A percentile compares a stretch with the other conserved stretches of the same genome.
These are phyloP conservation scores for Flaveria ramosissima DNA, from an alignment of 129 eudicot genomes.

Conservation along the genomic window DNA sequence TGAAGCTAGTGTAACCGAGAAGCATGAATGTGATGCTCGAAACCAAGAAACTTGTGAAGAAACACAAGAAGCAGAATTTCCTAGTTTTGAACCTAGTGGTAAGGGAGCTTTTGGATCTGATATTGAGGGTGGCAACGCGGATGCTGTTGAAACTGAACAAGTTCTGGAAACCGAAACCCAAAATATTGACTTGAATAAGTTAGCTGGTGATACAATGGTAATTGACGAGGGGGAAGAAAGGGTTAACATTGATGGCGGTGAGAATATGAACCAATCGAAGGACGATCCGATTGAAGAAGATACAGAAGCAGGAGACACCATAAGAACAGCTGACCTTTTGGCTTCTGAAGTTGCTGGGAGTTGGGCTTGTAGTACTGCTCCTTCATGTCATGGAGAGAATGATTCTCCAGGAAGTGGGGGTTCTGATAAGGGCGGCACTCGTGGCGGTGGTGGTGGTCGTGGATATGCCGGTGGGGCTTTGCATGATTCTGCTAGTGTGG, in stretches of 20 bases:
- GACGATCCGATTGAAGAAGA: conserved; percentile 50
- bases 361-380: conserved; percentile 77
- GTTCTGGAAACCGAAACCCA: conserved; percentile 58
- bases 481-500: conserved; percentile 54
- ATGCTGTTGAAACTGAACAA: conserved; percentile 62
- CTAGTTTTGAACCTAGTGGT: conserved; percentile 42
- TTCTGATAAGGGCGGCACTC: conserved; percentile 21
- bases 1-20: conserved; percentile 78
- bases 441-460: conserved; percentile 28
- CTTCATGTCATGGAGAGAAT: conserved; percentile 85
- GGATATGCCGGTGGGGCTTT: conserved; percentile 33
- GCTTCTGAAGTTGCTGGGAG: conserved; percentile 93
- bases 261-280: conserved; percentile 36
- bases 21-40: conserved; percentile 68
- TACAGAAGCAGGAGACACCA: conserved; percentile 58
- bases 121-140: conserved; percentile 60
- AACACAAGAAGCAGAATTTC: conserved; percentile 85
- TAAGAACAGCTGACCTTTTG: conserved; percentile 78
- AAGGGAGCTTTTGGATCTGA: conserved; percentile 84
- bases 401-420: conserved; percentile 59
- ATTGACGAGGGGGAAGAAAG: conserved; percentile 51
- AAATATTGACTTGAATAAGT: conserved; percentile 44
- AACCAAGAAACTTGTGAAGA: conserved; percentile 59
- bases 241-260: conserved; percentile 41
- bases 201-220: conserved; percentile 63